A percentile compares a stretch with the other conserved stretches of the same genome.
Evolutionary conservation across 805 yeast genomes (phyloP).

Genomic region (Yamadazyma ubonensis): DNA sequence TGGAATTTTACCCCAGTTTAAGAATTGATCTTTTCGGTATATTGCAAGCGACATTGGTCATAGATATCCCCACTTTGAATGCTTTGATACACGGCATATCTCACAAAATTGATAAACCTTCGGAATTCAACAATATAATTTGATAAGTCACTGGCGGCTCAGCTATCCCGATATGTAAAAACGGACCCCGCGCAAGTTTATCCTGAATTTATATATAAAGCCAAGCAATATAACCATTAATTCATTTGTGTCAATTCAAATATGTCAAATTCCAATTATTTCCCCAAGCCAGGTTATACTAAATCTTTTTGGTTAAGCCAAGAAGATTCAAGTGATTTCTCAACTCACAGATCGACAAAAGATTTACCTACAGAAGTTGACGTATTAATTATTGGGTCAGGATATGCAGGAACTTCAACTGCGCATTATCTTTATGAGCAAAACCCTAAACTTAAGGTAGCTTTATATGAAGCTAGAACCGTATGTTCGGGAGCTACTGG

Average conservation of each 20-base stretch:
- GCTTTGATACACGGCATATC: too few relatives aligned
- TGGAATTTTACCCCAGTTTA: not conserved
- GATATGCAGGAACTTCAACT: constrained; percentile 44
- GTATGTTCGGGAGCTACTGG: constrained; percentile 47
- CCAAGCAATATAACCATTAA: not conserved
- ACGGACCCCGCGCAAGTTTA: not conserved
- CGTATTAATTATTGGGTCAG: constrained; percentile 44
- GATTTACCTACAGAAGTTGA: constrained; percentile 37
- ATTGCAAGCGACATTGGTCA: not conserved
- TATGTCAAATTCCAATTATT: constrained; percentile 1
- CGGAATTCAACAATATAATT: not conserved
- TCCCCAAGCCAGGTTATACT: constrained; percentile 9
- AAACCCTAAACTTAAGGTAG: constrained; percentile 15
- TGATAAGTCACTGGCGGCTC: not conserved
- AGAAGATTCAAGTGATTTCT: constrained; percentile 9
- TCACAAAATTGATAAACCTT: not conserved
- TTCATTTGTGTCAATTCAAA: not conserved
- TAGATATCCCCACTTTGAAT: not conserved
- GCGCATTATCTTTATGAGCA: constrained; percentile 34
- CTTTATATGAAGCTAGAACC: constrained; percentile 43
- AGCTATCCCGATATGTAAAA: not conserved
- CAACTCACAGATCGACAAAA: constrained; percentile 17
- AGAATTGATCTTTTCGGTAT: not conserved
- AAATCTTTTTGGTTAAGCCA: constrained; percentile 12
- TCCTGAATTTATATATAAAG: not conserved